A percentile compares a stretch with the other conserved stretches of the same genome.
phyloP scores from a whole-genome alignment of 2,329 filamentous ascomycete genomes.

The Sarocladiaceae sp. region DNA sequence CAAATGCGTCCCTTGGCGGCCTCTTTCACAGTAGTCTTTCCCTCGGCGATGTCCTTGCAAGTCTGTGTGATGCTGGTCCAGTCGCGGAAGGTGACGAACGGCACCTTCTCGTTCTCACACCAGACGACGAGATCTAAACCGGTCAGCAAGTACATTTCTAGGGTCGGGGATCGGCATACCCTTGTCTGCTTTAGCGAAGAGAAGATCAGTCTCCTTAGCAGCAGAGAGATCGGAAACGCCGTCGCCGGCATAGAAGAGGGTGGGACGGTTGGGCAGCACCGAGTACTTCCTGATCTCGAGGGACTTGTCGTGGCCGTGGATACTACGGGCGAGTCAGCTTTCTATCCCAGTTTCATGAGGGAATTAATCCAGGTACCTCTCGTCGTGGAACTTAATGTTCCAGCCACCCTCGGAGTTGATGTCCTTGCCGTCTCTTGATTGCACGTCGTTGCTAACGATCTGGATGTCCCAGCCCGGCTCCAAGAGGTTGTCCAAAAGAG shows the following conservation, averaged over 20 bases:
- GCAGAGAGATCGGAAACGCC: slow-evolving; percentile 90
- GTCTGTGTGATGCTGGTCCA: slow-evolving; percentile 74
- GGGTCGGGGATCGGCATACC: slow-evolving; percentile 45
- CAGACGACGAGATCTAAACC: slow-evolving; percentile 74
- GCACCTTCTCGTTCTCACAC: slow-evolving; percentile 76
- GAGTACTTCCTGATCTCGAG: slow-evolving; percentile 85
- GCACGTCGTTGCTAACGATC: slow-evolving; percentile 84
- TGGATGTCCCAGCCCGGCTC: slow-evolving; percentile 66
- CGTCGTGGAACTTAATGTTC: slow-evolving; percentile 52
- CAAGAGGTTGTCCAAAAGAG: slow-evolving; percentile 71
- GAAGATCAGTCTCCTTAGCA: slow-evolving; percentile 82
- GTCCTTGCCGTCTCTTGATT: slow-evolving; percentile 54
- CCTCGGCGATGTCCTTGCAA: slow-evolving; percentile 70
- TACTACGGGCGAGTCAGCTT: slow-evolving; percentile 35
- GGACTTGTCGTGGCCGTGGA: slow-evolving; percentile 96
- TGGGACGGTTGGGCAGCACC: slow-evolving; percentile 66
- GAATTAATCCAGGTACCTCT: not conserved
- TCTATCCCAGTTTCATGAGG: not conserved
- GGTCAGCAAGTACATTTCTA: not conserved
- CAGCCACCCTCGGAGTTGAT: slow-evolving; percentile 79
- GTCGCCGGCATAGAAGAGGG: slow-evolving; percentile 91
- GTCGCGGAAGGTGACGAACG: slow-evolving; percentile 81
- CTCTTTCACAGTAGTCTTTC: slow-evolving; percentile 62
- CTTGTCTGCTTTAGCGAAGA: slow-evolving; percentile 89
- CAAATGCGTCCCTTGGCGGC: slow-evolving; percentile 50